A percentile compares a stretch with the other conserved stretches of the same genome.
phyloP scores from a whole-genome alignment of 2,329 filamentous ascomycete species.

The Clarireedia monteithiana region DNA sequence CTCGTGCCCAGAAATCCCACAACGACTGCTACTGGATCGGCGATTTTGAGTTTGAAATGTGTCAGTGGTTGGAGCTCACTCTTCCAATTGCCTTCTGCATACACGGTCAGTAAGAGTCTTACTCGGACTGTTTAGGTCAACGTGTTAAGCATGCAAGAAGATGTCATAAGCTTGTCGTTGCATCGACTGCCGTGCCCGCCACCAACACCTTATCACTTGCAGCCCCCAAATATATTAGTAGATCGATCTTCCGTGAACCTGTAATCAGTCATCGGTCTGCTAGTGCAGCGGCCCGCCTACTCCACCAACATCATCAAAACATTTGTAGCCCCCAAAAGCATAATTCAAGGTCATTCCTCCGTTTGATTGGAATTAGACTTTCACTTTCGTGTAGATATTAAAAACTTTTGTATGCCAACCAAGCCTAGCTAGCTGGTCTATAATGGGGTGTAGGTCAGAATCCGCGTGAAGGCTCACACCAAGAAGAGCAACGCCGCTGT shows the following conservation, averaged over 20 bases:
- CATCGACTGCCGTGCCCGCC: not conserved
- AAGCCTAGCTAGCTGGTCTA: not conserved
- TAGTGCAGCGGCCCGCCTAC: not conserved
- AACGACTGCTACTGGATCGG: not conserved
- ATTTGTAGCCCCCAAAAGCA: not conserved
- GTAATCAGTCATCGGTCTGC: not conserved
- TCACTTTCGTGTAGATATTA: not conserved
- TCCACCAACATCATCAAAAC: not conserved
- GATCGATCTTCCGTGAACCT: not conserved
- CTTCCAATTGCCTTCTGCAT: not conserved
- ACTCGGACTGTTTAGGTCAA: no score
- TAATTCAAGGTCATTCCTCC: not conserved
- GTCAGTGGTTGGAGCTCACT: not conserved
- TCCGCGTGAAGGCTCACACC: not conserved
- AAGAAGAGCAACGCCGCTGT: not conserved
- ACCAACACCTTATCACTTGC: not conserved
- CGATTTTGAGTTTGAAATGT: not conserved
- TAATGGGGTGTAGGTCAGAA: not conserved
- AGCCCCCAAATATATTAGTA: not conserved
- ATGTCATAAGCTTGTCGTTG: not conserved
- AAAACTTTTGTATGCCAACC: not conserved
- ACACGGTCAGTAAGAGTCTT: not conserved
- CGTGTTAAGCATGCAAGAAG: not conserved
- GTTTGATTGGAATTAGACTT: not conserved
- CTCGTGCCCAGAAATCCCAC: not conserved